Base-by-base conservation (phyloP, 2,329 filamentous ascomycete species). In the Fusarium algeriense region DNA sequence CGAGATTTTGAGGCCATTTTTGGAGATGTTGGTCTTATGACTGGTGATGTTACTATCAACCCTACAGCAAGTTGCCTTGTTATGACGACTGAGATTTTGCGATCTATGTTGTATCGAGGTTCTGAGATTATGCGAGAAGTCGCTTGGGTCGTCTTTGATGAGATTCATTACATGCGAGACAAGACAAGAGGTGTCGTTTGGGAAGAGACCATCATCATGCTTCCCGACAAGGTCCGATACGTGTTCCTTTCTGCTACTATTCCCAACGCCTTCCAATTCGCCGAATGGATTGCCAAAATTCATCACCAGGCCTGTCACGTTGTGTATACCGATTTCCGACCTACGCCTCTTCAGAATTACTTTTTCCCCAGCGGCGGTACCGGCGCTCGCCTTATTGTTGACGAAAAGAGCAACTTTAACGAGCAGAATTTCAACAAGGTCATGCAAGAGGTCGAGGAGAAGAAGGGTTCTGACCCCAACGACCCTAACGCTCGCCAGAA, bases 111-210 rank as follows among this genome's bases (percentile, higher is more conserved):
- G 83, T 99, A 99, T 82, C 90, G 96, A 74, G 96, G 96, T 66
- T 98, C 96, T 0, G 96, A 99, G 84, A 98, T 99, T 73, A 99
- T 99, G 95, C 94, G 96, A 74, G 96, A 99, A 84, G 97, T 99
- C 3, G 95, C 93, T 17, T 99, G 96, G 96, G 97, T 99, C 3
- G 86, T 99, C 4, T 99, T 99, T 76, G 96, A 99, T 82, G 96
- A 99, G 82, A 97, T 99, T 69, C 96, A 99, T 82, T 99, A 99
- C 83, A 92, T 99, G 90, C 91, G 96, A 78, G 96, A 99, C 82
- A 97, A 97, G 82, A 88, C 90, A 54, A 89, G 96, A 82, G 96
- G 96, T 85, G 96, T 99, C 1, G 96, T 99, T 5, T 99, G 96
- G 96, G 96, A 99, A 81, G 96, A 99, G 85, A 98, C 96, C 41